Evolutionary conservation across 1,139 yeast genomes (phyloP).

Genomic region (Yamadazyma jaroonii): DNA sequence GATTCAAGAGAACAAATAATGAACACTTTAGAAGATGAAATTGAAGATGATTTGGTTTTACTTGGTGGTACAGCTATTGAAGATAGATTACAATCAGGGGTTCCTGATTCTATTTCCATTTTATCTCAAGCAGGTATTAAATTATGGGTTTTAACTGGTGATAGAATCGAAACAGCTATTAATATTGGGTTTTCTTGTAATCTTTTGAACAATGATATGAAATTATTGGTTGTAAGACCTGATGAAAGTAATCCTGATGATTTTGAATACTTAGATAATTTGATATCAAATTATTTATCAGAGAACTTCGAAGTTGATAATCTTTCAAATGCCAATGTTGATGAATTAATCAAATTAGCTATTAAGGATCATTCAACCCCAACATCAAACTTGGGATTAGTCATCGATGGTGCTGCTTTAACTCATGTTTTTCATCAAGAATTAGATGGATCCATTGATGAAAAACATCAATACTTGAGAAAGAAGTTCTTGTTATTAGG

Average conservation of each 20-base stretch:
- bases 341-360: slow-evolving; percentile 38
- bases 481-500: slow-evolving; percentile 53
- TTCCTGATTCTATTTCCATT: slow-evolving; percentile 86
- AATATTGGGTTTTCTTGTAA: slow-evolving; percentile 97
- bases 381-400: slow-evolving; percentile 42
- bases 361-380: slow-evolving; percentile 52
- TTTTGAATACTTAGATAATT: slow-evolving; percentile 27
- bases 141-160: slow-evolving; percentile 97
- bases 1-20: slow-evolving; percentile 75
- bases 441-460: slow-evolving; percentile 15
- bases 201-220: slow-evolving; percentile 82
- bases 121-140: slow-evolving; percentile 90
- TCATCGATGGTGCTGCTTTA: slow-evolving; percentile 58
- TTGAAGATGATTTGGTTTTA: slow-evolving; percentile 69
- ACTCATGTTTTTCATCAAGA: slow-evolving; percentile 35
- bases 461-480: slow-evolving; percentile 17
- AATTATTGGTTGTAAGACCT: slow-evolving; percentile 65
- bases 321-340: slow-evolving; percentile 21
- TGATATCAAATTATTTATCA: slow-evolving; percentile 36
- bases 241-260: slow-evolving; percentile 26
- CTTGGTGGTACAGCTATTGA: slow-evolving; percentile 98
- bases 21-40: slow-evolving; percentile 75
- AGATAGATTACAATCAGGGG: slow-evolving; percentile 93
- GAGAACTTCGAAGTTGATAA: slow-evolving; percentile 39
- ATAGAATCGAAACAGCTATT: slow-evolving; percentile 95